Conservation (phyloP, 495 filamentous ascomycete species). For the Talaromyces adpressus region DNA sequence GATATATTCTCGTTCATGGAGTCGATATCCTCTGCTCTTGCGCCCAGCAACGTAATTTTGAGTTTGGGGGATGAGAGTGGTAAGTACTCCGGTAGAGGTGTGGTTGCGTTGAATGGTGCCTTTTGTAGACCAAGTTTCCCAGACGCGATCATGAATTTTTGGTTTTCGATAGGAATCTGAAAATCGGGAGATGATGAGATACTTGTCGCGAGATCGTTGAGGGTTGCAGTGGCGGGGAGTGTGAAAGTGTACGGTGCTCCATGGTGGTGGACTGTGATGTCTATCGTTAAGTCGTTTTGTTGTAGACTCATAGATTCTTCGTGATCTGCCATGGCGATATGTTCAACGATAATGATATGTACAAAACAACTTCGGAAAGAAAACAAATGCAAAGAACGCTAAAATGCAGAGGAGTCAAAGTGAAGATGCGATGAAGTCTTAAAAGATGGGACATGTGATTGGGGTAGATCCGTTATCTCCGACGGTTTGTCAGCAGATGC, state of each 20-base stretch:
- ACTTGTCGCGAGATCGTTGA: conserved; percentile 55
- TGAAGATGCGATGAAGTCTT: background rate
- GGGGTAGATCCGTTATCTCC: conserved; percentile 1
- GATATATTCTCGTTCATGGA: conserved; percentile 33
- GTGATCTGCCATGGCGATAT: conserved; percentile 1
- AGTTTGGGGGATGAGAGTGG: conserved; percentile 42
- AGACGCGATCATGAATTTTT: conserved; percentile 68
- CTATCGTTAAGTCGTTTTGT: conserved; percentile 20
- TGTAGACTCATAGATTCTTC: background rate
- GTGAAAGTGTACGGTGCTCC: conserved; percentile 66
- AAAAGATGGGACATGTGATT: background rate
- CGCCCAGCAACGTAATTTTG: conserved; percentile 38
- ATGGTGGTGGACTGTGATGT: conserved; percentile 52
- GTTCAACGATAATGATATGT: background rate
- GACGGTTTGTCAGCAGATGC: background rate
- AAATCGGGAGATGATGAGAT: conserved; percentile 41
- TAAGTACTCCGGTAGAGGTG: conserved; percentile 24
- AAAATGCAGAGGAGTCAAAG: background rate
- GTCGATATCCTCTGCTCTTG: conserved; percentile 24
- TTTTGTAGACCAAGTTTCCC: conserved; percentile 58
- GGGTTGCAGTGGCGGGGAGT: conserved; percentile 61
- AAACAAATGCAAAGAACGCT: background rate
- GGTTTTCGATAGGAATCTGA: conserved; percentile 58
- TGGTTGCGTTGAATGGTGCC: conserved; percentile 47
- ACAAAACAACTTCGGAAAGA: background rate